Conservation (phyloP, 2,329 filamentous ascomycete species). For the Venturia aucupariae region DNA sequence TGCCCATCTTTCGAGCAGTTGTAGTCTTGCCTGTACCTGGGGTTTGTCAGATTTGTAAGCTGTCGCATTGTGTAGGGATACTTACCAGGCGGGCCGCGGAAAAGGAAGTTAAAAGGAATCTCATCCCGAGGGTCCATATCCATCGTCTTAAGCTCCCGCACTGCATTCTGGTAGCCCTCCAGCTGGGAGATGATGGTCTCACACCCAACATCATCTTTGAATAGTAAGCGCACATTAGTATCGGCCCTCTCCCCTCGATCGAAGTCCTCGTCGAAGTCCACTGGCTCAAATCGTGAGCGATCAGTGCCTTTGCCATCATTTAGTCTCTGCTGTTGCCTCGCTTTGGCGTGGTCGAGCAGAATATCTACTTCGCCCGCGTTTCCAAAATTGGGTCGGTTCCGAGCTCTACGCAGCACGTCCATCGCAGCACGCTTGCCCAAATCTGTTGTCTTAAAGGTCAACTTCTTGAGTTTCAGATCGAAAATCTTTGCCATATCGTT, state of each 20-base stretch:
- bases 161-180: constrained; percentile 45
- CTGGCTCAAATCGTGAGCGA: constrained; percentile 30
- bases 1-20: constrained; percentile 63
- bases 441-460: constrained; percentile 44
- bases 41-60: not conserved
- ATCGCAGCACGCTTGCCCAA: constrained; percentile 45
- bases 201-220: constrained; percentile 50
- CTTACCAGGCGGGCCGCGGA: constrained; percentile 54
- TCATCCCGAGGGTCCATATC: constrained; percentile 47
- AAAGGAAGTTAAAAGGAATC: constrained; percentile 60
- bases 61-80: too few relatives aligned
- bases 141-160: constrained; percentile 41
- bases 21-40: constrained; percentile 63
- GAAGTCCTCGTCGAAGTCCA: constrained; percentile 53
- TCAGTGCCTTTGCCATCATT: constrained; percentile 21
- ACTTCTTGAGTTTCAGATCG: constrained; percentile 50
- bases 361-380: constrained; percentile 69
- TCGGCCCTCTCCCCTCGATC: constrained; percentile 40
- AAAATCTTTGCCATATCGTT: constrained; percentile 51
- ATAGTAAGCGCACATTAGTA: constrained; percentile 45
- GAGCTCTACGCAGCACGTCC: constrained; percentile 50
- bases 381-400: constrained; percentile 58
- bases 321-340: constrained; percentile 38
- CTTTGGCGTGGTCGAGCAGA: constrained; percentile 51
- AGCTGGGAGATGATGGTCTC: constrained; percentile 46